Evolutionary conservation across 2,329 filamentous ascomycete species (phyloP).

Genomic region (Emmonsia crescens): DNA sequence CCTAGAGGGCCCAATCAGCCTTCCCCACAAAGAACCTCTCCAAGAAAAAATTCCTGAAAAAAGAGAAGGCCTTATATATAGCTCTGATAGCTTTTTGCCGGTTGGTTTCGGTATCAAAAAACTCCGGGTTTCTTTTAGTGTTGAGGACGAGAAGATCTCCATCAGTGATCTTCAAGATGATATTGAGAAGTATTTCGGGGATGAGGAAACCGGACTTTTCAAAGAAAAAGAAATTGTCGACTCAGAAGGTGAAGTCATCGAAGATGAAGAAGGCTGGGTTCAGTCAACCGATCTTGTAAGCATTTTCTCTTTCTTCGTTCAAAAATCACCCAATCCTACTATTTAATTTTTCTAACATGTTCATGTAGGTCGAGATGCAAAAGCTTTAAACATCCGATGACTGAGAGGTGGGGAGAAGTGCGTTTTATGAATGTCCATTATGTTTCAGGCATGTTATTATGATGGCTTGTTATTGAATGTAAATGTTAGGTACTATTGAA

Average conservation of each 20-base stretch:
- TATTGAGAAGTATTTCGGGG: slow-evolving; percentile 59
- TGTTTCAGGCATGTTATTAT: neutral
- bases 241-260: neutral
- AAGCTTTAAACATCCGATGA: slow-evolving; percentile 58
- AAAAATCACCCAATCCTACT: neutral
- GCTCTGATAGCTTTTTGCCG: slow-evolving; percentile 75
- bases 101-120: slow-evolving; percentile 98
- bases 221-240: neutral
- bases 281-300: slow-evolving; percentile 80
- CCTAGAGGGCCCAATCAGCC: neutral
- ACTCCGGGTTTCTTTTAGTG: slow-evolving; percentile 94
- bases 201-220: neutral
- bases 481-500: neutral
- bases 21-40: neutral
- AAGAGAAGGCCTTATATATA: slow-evolving; percentile 93
- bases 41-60: slow-evolving; percentile 35
- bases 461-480: neutral
- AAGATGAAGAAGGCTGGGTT: slow-evolving; percentile 61
- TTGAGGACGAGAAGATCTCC: slow-evolving; percentile 95
- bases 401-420: neutral
- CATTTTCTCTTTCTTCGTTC: slow-evolving; percentile 8
- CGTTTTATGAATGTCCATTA: neutral
- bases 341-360: slow-evolving; percentile 12
- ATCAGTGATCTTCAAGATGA: slow-evolving; percentile 74
- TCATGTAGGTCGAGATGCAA: slow-evolving; percentile 61